Evolutionary conservation across 805 yeast genomes (phyloP), one percentile per base, ranked within the genome.

Genomic region (Pichia nakasei): DNA sequence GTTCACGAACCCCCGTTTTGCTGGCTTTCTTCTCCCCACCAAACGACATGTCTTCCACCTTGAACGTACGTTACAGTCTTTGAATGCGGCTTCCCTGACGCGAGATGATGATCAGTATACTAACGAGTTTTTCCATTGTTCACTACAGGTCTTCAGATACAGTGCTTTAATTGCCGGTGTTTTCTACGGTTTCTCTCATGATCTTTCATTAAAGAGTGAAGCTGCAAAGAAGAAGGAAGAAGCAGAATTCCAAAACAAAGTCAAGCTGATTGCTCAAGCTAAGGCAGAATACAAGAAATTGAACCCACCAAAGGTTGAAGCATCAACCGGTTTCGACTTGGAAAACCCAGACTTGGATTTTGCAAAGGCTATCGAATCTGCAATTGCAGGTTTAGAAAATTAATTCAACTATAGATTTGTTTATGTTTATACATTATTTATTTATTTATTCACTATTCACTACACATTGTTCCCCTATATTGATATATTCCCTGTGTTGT

Each of bases 301-400:
- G 58, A 60, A 69, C 55, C 65, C 68, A 45, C 68, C 72, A 48
- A 69, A 70, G 53, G 63, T 63, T 42, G 64, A 63, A 33, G 71
- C 71, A 46, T 29, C 32, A 13, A 55, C 69, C 39, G 74, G 76
- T 43, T 63, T 81, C 53, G 75, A 89, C 68, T 73, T 88, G 63
- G 91, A 86, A 58, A 95, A 88, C 67, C 93, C 95, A 53, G 83
- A 88, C 69, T 76, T 87, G 65, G 97, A 89, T 64, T 75, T 84
- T 57, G 96, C 78, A 43, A 68, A 70, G 52, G 83, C 78, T 39
- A 76, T 83, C 56, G 72, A 81, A 60, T 70, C 78, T 41, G 78
- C 82, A 55, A 73, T 83, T 52, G 81, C 76, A 55, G 22, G 41
- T 24, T 44, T 47, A 38, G 39, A 46, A 35, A 29, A 29, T 15